Evolutionary conservation across 2,329 filamentous ascomycete genomes (phyloP), one percentile per base, ranked within the genome.

Genomic region (Alternaria arbusti): DNA sequence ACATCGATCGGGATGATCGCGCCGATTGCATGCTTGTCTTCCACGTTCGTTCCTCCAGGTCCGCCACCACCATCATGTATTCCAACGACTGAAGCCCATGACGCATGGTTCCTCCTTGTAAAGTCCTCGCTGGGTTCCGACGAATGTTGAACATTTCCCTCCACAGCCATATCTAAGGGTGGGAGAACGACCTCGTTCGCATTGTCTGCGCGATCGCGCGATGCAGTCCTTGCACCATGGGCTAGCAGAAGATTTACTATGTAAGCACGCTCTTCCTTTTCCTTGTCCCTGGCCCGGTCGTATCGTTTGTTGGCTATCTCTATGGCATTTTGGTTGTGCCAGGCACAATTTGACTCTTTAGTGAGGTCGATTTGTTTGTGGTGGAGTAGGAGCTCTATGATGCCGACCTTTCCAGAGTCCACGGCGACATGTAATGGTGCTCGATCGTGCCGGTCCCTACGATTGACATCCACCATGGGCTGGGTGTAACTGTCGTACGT

Each of bases 381-480:
- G 20, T 23, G 36, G 9, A 55, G 52, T 9, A 55, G 8, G 13
- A 55, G 15, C 15, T 15, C 25, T 36, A 45, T 11, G 7, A 44
- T n/a, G 3, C 25, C 36, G 2, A 25, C 10, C 6, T 13, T 23
- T 2, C 6, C 8, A 8, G 5, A 43, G 0, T 13, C 0, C 2
- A 28, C 22, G 15, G 51, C 52, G 6, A 12, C 3, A 4, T 55
- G 52, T 26, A 55, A 2, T 7, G 36, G 36, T 15, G 52, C 10
- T 13, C 22, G n/a, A 7, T 22, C 22, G 11, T 5, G 0, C 5
- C 1, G 12, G 22, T 13, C 13, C 6, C 1, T 28, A 9, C 2
- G 7, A 40, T 55, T 45, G 36, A 55, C 12, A 7, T 55, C 11
- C 13, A 55, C 5, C 4, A 3, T 23, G 3, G 11, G 22, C 4